Conservation (phyloP, 768 basidiomycete genomes). For the Boletus rubropictus region DNA sequence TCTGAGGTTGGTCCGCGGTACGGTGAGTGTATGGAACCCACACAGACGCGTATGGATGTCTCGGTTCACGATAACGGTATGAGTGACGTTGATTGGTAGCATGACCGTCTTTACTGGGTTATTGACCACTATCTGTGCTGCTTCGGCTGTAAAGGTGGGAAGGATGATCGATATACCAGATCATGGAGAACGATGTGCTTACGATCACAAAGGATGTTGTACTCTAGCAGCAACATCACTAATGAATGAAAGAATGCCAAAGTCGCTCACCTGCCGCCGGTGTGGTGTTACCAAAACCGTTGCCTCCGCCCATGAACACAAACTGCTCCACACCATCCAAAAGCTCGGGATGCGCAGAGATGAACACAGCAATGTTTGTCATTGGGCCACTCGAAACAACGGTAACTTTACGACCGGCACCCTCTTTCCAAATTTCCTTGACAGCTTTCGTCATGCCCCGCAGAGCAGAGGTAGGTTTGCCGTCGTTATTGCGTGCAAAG, state of each 20-base stretch:
- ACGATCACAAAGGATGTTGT: slow-evolving; percentile 81
- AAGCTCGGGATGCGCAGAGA: slow-evolving; percentile 52
- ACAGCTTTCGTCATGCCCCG: slow-evolving; percentile 63
- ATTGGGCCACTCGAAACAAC: slow-evolving; percentile 77
- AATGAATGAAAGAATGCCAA: not conserved
- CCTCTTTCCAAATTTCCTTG: slow-evolving; percentile 49
- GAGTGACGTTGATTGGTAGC: slow-evolving; percentile 87
- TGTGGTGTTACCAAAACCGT: slow-evolving; percentile 77
- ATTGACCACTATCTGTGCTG: slow-evolving; percentile 75
- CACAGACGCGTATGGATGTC: slow-evolving; percentile 51
- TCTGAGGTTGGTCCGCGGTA: slow-evolving; percentile 46
- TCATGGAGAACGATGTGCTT: slow-evolving; percentile 27
- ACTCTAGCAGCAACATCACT: slow-evolving; percentile 43
- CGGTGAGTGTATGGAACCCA: slow-evolving; percentile 16
- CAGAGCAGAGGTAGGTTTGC: slow-evolving; percentile 46
- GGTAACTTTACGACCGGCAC: slow-evolving; percentile 54
- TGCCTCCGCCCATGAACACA: slow-evolving; percentile 85
- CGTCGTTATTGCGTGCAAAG: slow-evolving; percentile 41
- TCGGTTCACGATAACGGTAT: slow-evolving; percentile 70
- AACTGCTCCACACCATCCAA: slow-evolving; percentile 44
- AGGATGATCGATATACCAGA: not conserved
- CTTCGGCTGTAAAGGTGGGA: slow-evolving; percentile 52
- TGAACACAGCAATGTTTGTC: slow-evolving; percentile 75
- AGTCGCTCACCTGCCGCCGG: slow-evolving; percentile 55
- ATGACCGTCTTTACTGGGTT: slow-evolving; percentile 62